phyloP scores from a whole-genome alignment of 129 eudicot species.

The Kitagawia praeruptora region DNA sequence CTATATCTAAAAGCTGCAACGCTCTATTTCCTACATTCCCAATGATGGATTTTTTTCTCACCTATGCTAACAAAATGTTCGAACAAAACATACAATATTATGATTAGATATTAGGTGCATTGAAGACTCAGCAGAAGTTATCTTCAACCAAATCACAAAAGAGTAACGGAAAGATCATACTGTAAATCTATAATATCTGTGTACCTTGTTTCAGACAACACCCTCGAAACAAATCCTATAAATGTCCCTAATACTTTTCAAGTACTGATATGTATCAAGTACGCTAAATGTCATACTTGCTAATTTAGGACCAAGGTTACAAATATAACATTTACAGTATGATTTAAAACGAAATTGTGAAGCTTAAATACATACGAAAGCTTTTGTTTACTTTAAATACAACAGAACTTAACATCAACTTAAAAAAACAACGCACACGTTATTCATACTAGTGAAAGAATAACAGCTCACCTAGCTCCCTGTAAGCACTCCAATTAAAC shows the following conservation, averaged over 20 bases:
- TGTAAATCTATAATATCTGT: no score
- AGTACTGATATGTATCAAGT: background rate
- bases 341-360: background rate
- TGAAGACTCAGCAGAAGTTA: no score
- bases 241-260: background rate
- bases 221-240: background rate
- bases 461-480: background rate
- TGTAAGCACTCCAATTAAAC: background rate
- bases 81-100: no score
- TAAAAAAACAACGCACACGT: background rate
- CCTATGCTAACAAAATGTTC: no score
- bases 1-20: no score
- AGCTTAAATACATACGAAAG: background rate
- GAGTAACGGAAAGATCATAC: no score
- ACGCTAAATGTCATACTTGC: background rate
- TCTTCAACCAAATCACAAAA: no score
- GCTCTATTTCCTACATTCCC: no score
- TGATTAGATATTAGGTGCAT: no score
- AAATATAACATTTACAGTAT: background rate
- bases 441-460: background rate
- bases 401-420: background rate
- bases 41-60: no score
- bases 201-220: background rate
- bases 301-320: background rate
- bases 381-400: background rate